Evolutionary conservation across 768 basidiomycete species (phyloP), one percentile per base, ranked within the genome.

Genomic region (Tephrocybe sp.): DNA sequence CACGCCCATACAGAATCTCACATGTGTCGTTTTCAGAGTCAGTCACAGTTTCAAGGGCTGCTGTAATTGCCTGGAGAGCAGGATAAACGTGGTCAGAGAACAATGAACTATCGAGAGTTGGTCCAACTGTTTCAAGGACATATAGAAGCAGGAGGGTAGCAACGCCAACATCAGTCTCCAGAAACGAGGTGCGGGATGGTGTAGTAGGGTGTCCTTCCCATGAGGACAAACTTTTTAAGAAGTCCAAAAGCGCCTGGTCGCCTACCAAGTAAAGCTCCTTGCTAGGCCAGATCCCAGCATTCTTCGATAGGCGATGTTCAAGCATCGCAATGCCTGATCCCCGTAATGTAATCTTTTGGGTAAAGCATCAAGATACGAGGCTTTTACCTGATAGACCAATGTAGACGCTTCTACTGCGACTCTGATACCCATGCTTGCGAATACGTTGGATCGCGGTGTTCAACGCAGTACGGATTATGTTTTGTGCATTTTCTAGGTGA

Each of bases 1-100:
- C 79, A 40, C 80, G 78, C 2, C 80, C 80, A 57, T 82, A 82
- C 8, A 83, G 67, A 4, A 81, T 72, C 54, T 83, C 82, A 53
- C 77, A 80, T 13, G 73, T 76, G 49, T 75, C 78, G 42, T 54
- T 52, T 6, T 45, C 36, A 10, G 51, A 46, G 23, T 48, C 47
- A 3, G 41, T 51, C 23, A 56, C 42, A 40, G 57, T 53, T 18
- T 60, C 47, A 2, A 67, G 27, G 8, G 60, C 61, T 8, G 48
- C 45, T 23, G 55, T 23, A 2, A 76, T 42, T 24, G 68, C 57
- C 22, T 60, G 44, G 23, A 60, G 52, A 21, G 64, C 61, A 3
- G 50, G 23, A 18, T 50, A 42, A 56, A 58, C 64, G 42, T 54
- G 45, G 11, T 49, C 53, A 40, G 57, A 33, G 47, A 64, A 55